These are phyloP conservation scores for Boletus reticulatus DNA, from an alignment of 768 basidiomycete species.

Conservation along the genomic window DNA sequence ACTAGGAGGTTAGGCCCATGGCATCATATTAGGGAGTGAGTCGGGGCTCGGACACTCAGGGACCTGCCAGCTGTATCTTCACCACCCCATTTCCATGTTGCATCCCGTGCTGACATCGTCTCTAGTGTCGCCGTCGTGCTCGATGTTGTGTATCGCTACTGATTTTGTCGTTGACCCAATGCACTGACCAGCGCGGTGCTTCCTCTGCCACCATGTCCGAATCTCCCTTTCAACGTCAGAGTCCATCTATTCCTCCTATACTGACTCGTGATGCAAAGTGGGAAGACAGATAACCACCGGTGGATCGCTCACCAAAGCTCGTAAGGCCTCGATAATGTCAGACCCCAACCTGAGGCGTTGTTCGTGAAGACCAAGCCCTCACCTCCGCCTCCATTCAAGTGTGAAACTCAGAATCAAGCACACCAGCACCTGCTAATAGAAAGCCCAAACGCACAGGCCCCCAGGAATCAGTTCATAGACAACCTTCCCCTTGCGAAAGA, in stretches of 20 bases:
- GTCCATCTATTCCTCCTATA: constrained; percentile 17
- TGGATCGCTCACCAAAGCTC: constrained; percentile 11
- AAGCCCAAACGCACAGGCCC: constrained; percentile 40
- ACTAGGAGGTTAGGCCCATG: no score
- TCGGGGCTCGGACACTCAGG: no score
- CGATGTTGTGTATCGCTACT: constrained; percentile 21
- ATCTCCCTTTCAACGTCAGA: constrained; percentile 27
- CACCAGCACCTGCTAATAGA: constrained; percentile 34
- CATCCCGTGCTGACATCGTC: constrained; percentile 14
- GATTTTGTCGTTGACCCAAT: constrained; percentile 22
- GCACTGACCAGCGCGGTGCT: constrained; percentile 16
- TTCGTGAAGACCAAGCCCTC: constrained; percentile 29
- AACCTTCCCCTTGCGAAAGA: constrained; percentile 76
- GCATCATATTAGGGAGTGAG: no score
- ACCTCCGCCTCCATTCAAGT: constrained; percentile 29
- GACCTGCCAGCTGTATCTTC: constrained; percentile 17
- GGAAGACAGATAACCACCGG: constrained; percentile 5
- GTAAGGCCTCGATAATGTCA: constrained; percentile 22
- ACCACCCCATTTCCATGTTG: neutral
- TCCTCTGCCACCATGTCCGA: constrained; percentile 29
- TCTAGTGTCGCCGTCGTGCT: constrained; percentile 15
- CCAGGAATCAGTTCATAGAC: constrained; percentile 60
- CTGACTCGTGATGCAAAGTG: constrained; percentile 11
- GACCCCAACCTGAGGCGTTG: constrained; percentile 26
- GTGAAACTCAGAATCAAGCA: constrained; percentile 36